These are phyloP conservation scores for Cucurbita maxima DNA, from an alignment of 306 rosid genomes.

Conservation along the genomic window DNA sequence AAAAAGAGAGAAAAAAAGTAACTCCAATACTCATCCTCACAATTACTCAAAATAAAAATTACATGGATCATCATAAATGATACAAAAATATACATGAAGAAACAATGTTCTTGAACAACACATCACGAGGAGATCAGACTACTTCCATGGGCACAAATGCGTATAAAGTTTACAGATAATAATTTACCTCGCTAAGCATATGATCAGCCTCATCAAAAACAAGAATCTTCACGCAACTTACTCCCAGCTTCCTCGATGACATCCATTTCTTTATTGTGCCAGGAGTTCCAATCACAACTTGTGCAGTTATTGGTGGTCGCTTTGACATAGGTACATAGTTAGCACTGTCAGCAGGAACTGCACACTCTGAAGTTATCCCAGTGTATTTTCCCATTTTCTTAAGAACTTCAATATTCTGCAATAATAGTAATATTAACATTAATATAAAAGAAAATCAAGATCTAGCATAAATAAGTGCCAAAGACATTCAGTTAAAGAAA, in stretches of 20 bases:
- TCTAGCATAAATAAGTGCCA: not conserved
- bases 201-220: slow-evolving; percentile 97
- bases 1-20: not conserved
- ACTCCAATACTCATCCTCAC: not conserved
- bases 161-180: not conserved
- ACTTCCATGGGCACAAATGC: not conserved
- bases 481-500: not conserved
- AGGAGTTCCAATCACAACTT: slow-evolving; percentile 84
- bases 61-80: not conserved
- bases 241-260: slow-evolving; percentile 35
- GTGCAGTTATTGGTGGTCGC: slow-evolving; percentile 49
- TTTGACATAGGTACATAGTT: slow-evolving; percentile 15
- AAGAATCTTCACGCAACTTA: slow-evolving; percentile 39
- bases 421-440: too few species aligned
- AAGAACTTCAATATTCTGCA: slow-evolving; percentile 72
- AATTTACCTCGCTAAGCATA: slow-evolving; percentile 54
- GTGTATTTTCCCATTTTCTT: slow-evolving; percentile 75
- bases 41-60: not conserved
- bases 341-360: slow-evolving; percentile 48
- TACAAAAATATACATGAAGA: not conserved
- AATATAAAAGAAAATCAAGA: not conserved
- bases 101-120: not conserved
- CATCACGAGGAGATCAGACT: not conserved
- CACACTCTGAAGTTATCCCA: slow-evolving; percentile 55
- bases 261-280: slow-evolving; percentile 75